phyloP scores from a whole-genome alignment of 2,329 filamentous ascomycete genomes.

The Hymenoscyphus fructigenus region DNA sequence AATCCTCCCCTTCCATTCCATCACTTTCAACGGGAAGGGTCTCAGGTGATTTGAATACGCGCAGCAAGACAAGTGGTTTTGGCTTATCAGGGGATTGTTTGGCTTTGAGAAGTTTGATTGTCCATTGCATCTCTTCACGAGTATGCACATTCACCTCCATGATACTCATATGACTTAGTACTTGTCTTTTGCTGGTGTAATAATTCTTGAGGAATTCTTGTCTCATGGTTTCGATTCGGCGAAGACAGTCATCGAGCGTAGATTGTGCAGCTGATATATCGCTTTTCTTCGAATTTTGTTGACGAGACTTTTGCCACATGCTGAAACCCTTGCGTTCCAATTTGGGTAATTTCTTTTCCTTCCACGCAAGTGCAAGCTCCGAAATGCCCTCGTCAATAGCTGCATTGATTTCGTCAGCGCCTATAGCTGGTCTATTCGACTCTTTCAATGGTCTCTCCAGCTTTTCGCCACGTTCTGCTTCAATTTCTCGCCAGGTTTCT shows the following conservation, averaged over 20 bases:
- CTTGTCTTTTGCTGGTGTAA: conserved; percentile 52
- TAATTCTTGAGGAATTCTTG: conserved; percentile 50
- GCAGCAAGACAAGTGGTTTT: neutral
- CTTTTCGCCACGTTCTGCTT: conserved; percentile 45
- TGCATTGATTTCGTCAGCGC: conserved; percentile 47
- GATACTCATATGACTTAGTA: conserved; percentile 55
- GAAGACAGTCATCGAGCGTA: conserved; percentile 43
- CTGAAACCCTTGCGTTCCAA: conserved; percentile 55
- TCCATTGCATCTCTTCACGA: conserved; percentile 53
- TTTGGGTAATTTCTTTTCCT: conserved; percentile 54
- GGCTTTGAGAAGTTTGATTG: conserved; percentile 46
- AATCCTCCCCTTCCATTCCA: conserved; percentile 28
- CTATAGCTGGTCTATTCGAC: conserved; percentile 38
- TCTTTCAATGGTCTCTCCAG: conserved; percentile 37
- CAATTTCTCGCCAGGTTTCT: conserved; percentile 61
- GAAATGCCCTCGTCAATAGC: conserved; percentile 56
- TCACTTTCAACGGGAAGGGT: conserved; percentile 10
- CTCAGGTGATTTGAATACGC: neutral
- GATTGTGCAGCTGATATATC: conserved; percentile 47
- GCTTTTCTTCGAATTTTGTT: conserved; percentile 37
- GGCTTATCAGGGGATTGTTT: conserved; percentile 43
- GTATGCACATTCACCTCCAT: conserved; percentile 67
- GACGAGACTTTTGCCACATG: conserved; percentile 60
- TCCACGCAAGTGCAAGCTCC: conserved; percentile 55
- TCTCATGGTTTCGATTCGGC: conserved; percentile 56